Conservation (phyloP, 371 early-diverging fungal genomes). For the Syncephalastrum racemosum region DNA sequence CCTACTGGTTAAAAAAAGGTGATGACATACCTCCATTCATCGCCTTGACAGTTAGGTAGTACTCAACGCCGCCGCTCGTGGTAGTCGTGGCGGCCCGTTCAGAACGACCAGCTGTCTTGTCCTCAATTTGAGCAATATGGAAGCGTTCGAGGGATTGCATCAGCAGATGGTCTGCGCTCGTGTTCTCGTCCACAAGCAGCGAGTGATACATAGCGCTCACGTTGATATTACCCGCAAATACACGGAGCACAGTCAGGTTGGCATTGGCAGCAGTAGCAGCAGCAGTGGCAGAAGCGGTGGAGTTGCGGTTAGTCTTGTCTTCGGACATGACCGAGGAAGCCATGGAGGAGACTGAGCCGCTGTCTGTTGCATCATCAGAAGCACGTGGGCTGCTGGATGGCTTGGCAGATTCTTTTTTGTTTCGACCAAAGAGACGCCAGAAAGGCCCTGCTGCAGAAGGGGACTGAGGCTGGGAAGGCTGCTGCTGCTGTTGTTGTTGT, state of each 20-base stretch:
- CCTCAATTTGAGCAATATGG: conserved; percentile 49
- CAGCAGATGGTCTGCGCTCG: conserved; percentile 58
- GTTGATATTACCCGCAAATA: conserved; percentile 63
- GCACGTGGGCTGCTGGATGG: conserved; percentile 3
- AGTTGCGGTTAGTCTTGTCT: neutral
- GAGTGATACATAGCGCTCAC: conserved; percentile 60
- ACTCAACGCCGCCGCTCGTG: conserved; percentile 42
- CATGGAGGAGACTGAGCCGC: conserved; percentile 12
- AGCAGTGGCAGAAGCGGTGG: neutral
- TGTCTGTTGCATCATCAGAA: conserved; percentile 12
- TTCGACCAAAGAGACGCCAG: conserved; percentile 34
- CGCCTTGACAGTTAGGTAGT: conserved; percentile 60
- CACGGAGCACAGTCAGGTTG: conserved; percentile 36
- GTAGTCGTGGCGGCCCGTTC: conserved; percentile 13
- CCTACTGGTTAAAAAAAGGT: neutral
- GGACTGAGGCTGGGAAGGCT: neutral
- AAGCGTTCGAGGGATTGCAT: conserved; percentile 58
- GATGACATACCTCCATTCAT: conserved; percentile 54
- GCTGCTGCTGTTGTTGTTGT: neutral
- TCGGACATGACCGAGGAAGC: conserved; percentile 8
- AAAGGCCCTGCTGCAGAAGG: conserved; percentile 16
- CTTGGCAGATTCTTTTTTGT: conserved; percentile 22
- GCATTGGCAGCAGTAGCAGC: conserved; percentile 8
- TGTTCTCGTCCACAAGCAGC: conserved; percentile 52
- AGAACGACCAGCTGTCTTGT: conserved; percentile 19